These are phyloP conservation scores for Lathyrus sativus DNA, from an alignment of 306 rosid genomes.

Conservation along the genomic window DNA sequence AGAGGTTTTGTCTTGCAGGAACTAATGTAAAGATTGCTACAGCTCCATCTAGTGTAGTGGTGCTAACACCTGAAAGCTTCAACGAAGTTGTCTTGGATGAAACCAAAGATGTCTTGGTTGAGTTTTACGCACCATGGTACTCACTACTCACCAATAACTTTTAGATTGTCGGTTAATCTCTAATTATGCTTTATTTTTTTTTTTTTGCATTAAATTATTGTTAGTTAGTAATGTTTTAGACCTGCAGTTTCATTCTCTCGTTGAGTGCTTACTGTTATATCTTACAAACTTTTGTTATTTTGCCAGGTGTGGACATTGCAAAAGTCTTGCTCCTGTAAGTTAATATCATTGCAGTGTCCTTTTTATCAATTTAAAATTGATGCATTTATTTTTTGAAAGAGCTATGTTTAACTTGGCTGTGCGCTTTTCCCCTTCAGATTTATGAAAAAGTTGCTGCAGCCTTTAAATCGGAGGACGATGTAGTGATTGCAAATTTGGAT, in stretches of 20 bases:
- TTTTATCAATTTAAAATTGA: conserved; percentile 18
- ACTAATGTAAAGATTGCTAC: conserved; percentile 85
- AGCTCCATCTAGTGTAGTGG: conserved; percentile 69
- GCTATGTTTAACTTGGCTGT: conserved; percentile 28
- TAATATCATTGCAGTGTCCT: conserved; percentile 11
- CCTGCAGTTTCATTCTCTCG: neutral
- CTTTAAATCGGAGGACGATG: conserved; percentile 66
- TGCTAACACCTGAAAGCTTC: conserved; percentile 69
- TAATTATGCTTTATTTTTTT: neutral
- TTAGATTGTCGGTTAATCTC: conserved; percentile 7
- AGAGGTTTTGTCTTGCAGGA: conserved; percentile 52
- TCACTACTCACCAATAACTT: conserved; percentile 37
- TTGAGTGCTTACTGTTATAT: conserved; percentile 1
- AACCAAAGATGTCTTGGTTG: conserved; percentile 88
- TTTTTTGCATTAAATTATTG: neutral
- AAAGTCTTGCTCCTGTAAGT: conserved; percentile 95
- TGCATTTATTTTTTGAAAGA: conserved; percentile 25
- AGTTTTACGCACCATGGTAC: conserved; percentile 99
- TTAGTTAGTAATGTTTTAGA: neutral
- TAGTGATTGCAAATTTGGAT: conserved; percentile 85
- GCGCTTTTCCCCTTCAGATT: conserved; percentile 47
- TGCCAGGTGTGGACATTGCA: conserved; percentile 96
- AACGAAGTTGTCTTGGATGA: conserved; percentile 74
- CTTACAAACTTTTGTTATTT: conserved; percentile 37
- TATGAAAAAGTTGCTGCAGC: conserved; percentile 90